These are phyloP conservation scores for Epichloe bromicola DNA, from an alignment of 2,329 filamentous ascomycete species.

Conservation along the genomic window DNA sequence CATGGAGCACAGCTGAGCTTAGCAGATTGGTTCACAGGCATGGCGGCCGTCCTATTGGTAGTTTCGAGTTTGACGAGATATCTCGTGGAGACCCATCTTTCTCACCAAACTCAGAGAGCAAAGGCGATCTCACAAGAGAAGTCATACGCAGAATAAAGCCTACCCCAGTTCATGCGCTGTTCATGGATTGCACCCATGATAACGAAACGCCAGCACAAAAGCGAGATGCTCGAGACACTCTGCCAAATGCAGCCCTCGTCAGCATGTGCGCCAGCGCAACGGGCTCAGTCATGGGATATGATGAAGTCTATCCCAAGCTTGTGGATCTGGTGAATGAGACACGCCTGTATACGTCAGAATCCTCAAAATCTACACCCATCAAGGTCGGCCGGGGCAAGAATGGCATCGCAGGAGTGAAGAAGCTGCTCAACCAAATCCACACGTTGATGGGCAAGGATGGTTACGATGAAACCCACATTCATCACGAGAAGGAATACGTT, in stretches of 20 bases:
- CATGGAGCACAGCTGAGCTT: conserved; percentile 88
- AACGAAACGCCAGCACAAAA: conserved; percentile 96
- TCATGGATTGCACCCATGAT: conserved; percentile 99
- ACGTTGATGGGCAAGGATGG: conserved; percentile 89
- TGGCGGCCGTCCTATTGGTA: conserved; percentile 87
- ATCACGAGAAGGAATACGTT: conserved; percentile 92
- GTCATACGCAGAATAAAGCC: conserved; percentile 71
- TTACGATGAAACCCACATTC: conserved; percentile 90
- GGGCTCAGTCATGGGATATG: conserved; percentile 95
- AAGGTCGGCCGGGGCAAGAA: conserved; percentile 58
- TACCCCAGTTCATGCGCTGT: conserved; percentile 82
- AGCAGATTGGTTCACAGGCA: conserved; percentile 88
- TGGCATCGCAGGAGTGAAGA: conserved; percentile 84
- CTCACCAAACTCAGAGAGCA: conserved; percentile 16
- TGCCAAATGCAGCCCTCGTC: conserved; percentile 87
- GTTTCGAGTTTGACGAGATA: conserved; percentile 87
- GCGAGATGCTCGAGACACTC: conserved; percentile 81
- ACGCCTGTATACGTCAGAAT: conserved; percentile 66
- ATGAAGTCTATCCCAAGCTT: conserved; percentile 86
- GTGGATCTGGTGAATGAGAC: conserved; percentile 91
- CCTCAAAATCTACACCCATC: conserved; percentile 46
- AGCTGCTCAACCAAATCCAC: conserved; percentile 87
- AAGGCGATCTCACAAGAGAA: conserved; percentile 36
- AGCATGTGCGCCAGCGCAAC: conserved; percentile 92
- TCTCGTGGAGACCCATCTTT: conserved; percentile 42